Conservation (phyloP, 202 grass and related monocot species). For the Carex sylvatica region DNA sequence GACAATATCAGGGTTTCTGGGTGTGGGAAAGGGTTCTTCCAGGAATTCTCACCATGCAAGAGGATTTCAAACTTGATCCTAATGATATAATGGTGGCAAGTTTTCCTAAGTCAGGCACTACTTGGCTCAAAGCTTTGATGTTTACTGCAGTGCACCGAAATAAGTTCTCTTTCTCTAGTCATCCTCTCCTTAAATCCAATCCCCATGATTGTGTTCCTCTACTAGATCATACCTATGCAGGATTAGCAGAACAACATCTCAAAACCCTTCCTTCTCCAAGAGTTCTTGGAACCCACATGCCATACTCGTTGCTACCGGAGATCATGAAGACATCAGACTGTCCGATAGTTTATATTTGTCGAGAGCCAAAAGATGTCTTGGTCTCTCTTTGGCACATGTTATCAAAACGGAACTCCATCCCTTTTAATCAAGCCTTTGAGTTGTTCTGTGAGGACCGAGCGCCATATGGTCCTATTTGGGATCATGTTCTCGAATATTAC, state of each 20-base stretch:
- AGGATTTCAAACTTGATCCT: too few species aligned
- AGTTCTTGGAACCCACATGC: not conserved
- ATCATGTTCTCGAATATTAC: too few species aligned
- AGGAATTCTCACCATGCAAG: too few species aligned
- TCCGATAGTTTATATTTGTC: too few species aligned
- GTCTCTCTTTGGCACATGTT: not conserved
- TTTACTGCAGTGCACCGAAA: not conserved
- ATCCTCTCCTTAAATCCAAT: not conserved
- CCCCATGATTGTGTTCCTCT: not conserved
- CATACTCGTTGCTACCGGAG: too few species aligned
- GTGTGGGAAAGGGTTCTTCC: too few species aligned
- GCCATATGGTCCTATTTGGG: too few species aligned
- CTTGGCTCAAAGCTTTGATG: too few species aligned
- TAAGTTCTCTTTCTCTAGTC: not conserved
- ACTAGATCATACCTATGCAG: not conserved
- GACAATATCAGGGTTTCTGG: too few species aligned
- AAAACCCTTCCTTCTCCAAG: not conserved
- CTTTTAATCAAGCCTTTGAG: not conserved
- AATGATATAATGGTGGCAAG: too few species aligned
- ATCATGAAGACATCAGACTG: too few species aligned
- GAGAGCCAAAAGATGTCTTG: not conserved
- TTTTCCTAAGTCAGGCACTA: too few species aligned
- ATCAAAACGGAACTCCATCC: not conserved
- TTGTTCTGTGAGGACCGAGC: not conserved
- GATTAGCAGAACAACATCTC: not conserved